Percentiles rank a stretch among this genome's conserved stretches.
Conservation (phyloP, 148 eudicot genomes). For the Gaultheria prostrata region DNA sequence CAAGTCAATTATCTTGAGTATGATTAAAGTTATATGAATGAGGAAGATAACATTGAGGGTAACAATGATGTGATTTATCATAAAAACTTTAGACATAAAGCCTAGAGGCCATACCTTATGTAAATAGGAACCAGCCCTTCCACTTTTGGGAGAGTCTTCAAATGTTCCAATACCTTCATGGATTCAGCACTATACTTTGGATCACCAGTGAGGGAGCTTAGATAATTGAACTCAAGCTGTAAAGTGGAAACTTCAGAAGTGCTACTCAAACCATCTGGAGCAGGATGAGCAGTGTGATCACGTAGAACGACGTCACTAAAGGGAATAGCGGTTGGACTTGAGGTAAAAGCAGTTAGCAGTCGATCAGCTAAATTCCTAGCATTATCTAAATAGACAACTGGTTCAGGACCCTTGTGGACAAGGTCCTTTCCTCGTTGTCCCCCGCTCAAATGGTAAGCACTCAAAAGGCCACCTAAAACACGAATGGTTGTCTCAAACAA, state of each 20-base stretch:
- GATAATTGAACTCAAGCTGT: constrained; percentile 92
- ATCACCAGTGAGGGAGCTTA: constrained; percentile 76
- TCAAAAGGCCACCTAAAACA: constrained; percentile 89
- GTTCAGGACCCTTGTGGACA: constrained; percentile 55
- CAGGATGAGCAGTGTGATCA: constrained; percentile 71
- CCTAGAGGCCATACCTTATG: constrained; percentile 53
- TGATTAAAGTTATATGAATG: not conserved
- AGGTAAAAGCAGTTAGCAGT: constrained; percentile 74
- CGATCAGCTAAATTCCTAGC: constrained; percentile 85
- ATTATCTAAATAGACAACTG: constrained; percentile 64
- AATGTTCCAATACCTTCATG: constrained; percentile 89
- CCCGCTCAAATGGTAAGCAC: constrained; percentile 92
- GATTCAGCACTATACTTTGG: constrained; percentile 70
- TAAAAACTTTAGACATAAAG: constrained; percentile 1
- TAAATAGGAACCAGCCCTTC: constrained; percentile 95
- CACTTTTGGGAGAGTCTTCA: constrained; percentile 79
- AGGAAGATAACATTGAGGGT: not conserved
- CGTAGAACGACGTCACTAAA: constrained; percentile 79
- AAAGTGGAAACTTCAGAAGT: constrained; percentile 91
- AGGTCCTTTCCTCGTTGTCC: constrained; percentile 35
- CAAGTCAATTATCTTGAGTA: not conserved
- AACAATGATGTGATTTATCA: not conserved
- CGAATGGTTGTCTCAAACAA: constrained; percentile 95
- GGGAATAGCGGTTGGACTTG: constrained; percentile 87
- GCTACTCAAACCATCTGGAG: constrained; percentile 90